A percentile compares a stretch with the other conserved stretches of the same genome.
These are phyloP conservation scores for Geotrichum carabidarum DNA, from an alignment of 1,139 yeast genomes.

Conservation along the genomic window DNA sequence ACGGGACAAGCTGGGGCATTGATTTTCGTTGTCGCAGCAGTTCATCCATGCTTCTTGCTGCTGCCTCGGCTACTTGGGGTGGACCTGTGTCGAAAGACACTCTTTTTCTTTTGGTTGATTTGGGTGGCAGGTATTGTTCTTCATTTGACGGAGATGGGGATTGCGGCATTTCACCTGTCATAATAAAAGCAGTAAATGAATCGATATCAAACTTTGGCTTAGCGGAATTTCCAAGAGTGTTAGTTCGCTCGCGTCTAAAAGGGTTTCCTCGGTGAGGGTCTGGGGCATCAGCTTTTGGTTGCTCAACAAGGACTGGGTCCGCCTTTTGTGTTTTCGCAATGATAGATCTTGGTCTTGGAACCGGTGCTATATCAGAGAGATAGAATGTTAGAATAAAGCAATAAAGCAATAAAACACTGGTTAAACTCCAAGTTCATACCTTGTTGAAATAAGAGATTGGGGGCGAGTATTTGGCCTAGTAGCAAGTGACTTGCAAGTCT, in stretches of 20 bases:
- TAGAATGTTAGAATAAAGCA: slow-evolving; percentile 1
- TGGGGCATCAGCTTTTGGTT: slow-evolving; percentile 13
- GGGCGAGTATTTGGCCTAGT: slow-evolving; percentile 32
- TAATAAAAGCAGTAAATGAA: slow-evolving; percentile 36
- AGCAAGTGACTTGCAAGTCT: slow-evolving; percentile 39
- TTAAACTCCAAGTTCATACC: slow-evolving; percentile 21
- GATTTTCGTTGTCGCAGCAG: slow-evolving; percentile 34
- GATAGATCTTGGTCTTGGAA: slow-evolving; percentile 39
- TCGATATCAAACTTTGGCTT: slow-evolving; percentile 34
- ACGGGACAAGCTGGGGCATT: slow-evolving; percentile 14
- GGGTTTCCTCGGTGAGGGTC: slow-evolving; percentile 28
- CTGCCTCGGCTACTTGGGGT: slow-evolving; percentile 41
- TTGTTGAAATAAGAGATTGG: slow-evolving; percentile 31
- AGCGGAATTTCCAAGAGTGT: slow-evolving; percentile 14
- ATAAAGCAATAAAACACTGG: slow-evolving; percentile 22
- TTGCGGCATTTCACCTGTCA: slow-evolving; percentile 35
- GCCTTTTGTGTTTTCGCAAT: slow-evolving; percentile 33
- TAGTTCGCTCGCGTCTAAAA: slow-evolving; percentile 26
- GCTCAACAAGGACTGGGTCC: slow-evolving; percentile 17
- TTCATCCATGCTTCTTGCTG: slow-evolving; percentile 39
- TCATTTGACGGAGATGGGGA: slow-evolving; percentile 1
- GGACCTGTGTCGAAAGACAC: slow-evolving; percentile 39
- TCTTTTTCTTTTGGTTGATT: slow-evolving; percentile 29
- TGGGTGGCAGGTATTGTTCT: slow-evolving; percentile 13
- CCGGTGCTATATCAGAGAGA: slow-evolving; percentile 30